Evolutionary conservation across 805 yeast species (phyloP).

Genomic region (Kodamaea restingae): DNA sequence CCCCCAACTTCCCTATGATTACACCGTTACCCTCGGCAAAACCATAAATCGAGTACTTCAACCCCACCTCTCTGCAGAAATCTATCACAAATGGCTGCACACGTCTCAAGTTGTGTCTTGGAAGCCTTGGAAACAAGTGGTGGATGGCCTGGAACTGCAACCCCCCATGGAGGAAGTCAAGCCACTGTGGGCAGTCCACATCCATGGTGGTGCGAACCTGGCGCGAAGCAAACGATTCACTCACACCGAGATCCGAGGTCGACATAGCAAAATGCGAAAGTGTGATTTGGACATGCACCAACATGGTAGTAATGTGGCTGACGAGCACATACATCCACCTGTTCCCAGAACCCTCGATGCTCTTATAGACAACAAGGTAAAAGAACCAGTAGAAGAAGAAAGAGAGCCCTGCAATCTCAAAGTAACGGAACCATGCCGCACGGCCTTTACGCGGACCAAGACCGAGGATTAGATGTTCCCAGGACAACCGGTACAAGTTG

Average conservation of each 20-base stretch:
- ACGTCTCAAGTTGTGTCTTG: constrained; percentile 78
- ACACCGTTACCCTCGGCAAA: constrained; percentile 72
- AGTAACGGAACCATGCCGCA: constrained; percentile 83
- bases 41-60: constrained; percentile 79
- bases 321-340: constrained; percentile 61
- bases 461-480: constrained; percentile 72
- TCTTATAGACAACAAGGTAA: constrained; percentile 52
- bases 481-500: constrained; percentile 75
- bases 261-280: constrained; percentile 92
- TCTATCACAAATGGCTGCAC: constrained; percentile 70
- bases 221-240: constrained; percentile 74
- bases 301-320: constrained; percentile 78
- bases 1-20: constrained; percentile 65
- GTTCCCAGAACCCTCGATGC: constrained; percentile 50
- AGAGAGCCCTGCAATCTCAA: constrained; percentile 64
- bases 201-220: constrained; percentile 93
- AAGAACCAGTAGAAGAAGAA: constrained; percentile 82
- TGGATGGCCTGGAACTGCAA: constrained; percentile 89
- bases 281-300: constrained; percentile 91
- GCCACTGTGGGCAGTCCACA: constrained; percentile 90
- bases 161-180: constrained; percentile 89
- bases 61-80: constrained; percentile 73
- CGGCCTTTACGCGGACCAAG: constrained; percentile 76
- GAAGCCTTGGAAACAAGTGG: constrained; percentile 84
- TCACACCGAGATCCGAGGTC: constrained; percentile 76